Evolutionary conservation across 352 stramenopile species (phyloP).

Genomic region (Pythium aphanidermatum): DNA sequence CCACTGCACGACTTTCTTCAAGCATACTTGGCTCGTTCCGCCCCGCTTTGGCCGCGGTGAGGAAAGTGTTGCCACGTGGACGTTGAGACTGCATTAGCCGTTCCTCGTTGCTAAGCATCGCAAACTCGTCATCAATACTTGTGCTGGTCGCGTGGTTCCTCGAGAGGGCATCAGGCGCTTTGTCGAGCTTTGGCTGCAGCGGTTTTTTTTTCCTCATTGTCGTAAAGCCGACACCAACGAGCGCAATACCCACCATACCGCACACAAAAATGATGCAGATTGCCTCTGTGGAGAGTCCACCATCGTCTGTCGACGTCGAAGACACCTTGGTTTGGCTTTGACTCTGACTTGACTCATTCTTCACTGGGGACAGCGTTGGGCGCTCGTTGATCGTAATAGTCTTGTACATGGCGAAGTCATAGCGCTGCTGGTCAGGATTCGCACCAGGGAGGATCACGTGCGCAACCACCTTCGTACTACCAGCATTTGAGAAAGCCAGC

Average conservation of each 20-base stretch:
- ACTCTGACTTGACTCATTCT: constrained; percentile 16
- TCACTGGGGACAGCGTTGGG: constrained; percentile 12
- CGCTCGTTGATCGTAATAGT: constrained; percentile 40
- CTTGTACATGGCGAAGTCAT: constrained; percentile 52
- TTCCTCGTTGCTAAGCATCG: constrained; percentile 75
- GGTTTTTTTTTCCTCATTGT: constrained; percentile 33
- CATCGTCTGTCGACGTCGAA: constrained; percentile 12
- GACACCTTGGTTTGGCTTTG: constrained; percentile 23
- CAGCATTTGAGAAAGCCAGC: constrained; percentile 38
- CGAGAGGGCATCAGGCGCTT: constrained; percentile 17
- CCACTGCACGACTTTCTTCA: constrained; percentile 40
- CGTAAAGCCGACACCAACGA: constrained; percentile 57
- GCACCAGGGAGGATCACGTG: constrained; percentile 56
- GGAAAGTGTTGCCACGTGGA: constrained; percentile 35
- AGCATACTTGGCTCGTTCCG: constrained; percentile 28
- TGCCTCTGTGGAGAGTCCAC: constrained; percentile 50
- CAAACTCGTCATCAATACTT: constrained; percentile 60
- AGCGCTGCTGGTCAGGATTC: constrained; percentile 32
- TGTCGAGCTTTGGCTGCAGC: constrained; percentile 8
- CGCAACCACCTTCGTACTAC: constrained; percentile 48
- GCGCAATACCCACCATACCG: constrained; percentile 56
- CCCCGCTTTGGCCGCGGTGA: constrained; percentile 34
- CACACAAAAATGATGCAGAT: constrained; percentile 65
- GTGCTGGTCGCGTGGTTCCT: constrained; percentile 24
- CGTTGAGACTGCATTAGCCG: constrained; percentile 39